Evolutionary conservation across 2,329 filamentous ascomycete species (phyloP), one percentile per base, ranked within the genome.

Genomic region (Trichophyton rubrum): DNA sequence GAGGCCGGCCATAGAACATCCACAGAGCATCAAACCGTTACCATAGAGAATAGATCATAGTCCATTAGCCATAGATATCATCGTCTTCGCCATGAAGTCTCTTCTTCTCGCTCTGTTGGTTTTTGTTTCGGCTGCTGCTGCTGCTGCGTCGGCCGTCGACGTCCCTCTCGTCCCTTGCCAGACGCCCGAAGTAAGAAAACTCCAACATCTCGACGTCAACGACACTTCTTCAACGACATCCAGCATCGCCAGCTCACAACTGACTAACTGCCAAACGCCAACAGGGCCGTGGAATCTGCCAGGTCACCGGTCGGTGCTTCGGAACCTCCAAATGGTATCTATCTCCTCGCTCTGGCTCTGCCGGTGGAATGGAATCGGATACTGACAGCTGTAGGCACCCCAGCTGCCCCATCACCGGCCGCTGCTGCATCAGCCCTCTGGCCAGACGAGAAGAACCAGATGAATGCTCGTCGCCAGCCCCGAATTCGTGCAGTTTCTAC

Each of bases 401-500:
- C 17, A 47, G 6, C 8, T 47, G 43, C 11, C 43, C 20, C 17
- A 11, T 20, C 8, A 47, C 43, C 43, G 20, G 20, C 43, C 43
- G 43, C 20, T 47, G 43, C 43, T 47, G 43, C 43, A 3, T 22
- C 43, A 47, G 9, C 17, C 43, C n/a, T 22, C 7, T 20, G 7
- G 43, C n/a, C 20, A 20, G 43, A 4, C 17, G 20, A 24, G 17
- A 8, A 20, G n/a, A 13, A 20, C 17, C 33, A 38, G 43, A 47
- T 20, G 43, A 47, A 22, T 68, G 62, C 61, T 60, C 61, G 40
- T 56, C 64, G 40, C 67, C 67, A 2, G 60, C 60, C 11, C 62
- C 62, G 38, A 67, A 69, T 62, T 63, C 61, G 51, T 70, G 69
- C 64, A 62, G 59, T 6, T 70, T 70, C 61, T 70, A 70, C 63